Percentiles rank a stretch among this genome's conserved stretches.
phyloP scores from a whole-genome alignment of 2,329 filamentous ascomycete species.

The Bisporella sp. region DNA sequence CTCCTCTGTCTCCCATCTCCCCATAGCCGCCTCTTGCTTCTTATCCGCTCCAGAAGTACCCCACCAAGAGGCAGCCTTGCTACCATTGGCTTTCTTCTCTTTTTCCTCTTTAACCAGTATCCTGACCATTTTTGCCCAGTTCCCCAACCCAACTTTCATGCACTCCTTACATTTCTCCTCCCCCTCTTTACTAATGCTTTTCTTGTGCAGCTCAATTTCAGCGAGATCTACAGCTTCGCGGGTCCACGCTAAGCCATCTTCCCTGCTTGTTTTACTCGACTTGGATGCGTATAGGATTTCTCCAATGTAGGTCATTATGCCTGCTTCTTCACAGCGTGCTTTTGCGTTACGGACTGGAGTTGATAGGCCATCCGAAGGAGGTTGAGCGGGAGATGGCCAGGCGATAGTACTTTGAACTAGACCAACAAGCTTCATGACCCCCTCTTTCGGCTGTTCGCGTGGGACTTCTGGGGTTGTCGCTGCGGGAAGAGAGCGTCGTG shows the following conservation, averaged over 20 bases:
- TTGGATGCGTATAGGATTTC: conserved; percentile 80
- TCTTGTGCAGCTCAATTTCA: conserved; percentile 55
- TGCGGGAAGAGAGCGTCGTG: conserved; percentile 55
- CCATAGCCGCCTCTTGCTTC: conserved; percentile 14
- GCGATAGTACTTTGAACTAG: conserved; percentile 26
- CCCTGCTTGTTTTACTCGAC: conserved; percentile 33
- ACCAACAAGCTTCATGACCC: conserved; percentile 21
- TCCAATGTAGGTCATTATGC: conserved; percentile 81
- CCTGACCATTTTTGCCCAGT: conserved; percentile 78
- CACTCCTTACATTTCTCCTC: conserved; percentile 68
- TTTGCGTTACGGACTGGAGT: conserved; percentile 56
- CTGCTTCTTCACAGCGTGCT: conserved; percentile 77
- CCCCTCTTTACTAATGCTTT: conserved; percentile 26
- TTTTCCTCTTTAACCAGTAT: conserved; percentile 41
- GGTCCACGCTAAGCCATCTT: conserved; percentile 82
- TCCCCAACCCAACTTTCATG: conserved; percentile 65
- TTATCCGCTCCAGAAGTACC: conserved; percentile 17
- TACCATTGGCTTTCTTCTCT: conserved; percentile 12
- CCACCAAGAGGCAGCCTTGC: conserved; percentile 19
- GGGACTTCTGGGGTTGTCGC: conserved; percentile 21
- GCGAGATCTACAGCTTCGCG: conserved; percentile 78
- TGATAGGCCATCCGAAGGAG: conserved; percentile 62
- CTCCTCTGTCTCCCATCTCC: conserved; percentile 29
- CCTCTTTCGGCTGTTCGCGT: conserved; percentile 9
- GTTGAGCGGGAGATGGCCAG: conserved; percentile 52